These are phyloP conservation scores for Podaxis sp. DNA, from an alignment of 768 basidiomycete species.

Conservation along the genomic window DNA sequence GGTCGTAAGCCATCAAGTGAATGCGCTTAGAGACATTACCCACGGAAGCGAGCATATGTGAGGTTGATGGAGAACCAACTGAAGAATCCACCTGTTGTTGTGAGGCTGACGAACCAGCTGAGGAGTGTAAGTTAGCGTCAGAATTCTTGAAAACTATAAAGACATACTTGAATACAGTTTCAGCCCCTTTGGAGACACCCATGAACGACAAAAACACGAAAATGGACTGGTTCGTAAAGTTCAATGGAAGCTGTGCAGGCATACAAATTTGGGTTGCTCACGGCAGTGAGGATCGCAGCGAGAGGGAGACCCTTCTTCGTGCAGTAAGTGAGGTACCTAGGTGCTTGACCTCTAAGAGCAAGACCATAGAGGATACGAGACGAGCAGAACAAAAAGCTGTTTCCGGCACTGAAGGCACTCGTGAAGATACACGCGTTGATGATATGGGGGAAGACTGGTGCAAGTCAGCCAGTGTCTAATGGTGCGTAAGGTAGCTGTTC, in stretches of 20 bases:
- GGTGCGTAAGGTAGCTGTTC: background rate
- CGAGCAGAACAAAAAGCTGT: slow-evolving; percentile 56
- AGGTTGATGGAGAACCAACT: slow-evolving; percentile 65
- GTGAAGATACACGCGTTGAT: slow-evolving; percentile 73
- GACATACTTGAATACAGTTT: slow-evolving; percentile 52
- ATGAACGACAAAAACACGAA: slow-evolving; percentile 59
- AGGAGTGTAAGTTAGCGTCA: background rate
- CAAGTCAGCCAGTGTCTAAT: background rate
- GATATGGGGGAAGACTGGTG: slow-evolving; percentile 53
- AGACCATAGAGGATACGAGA: slow-evolving; percentile 52
- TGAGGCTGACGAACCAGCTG: slow-evolving; percentile 69
- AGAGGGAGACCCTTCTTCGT: slow-evolving; percentile 47
- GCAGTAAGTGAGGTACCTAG: slow-evolving; percentile 36
- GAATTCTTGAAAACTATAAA: background rate
- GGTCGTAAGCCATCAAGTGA: background rate
- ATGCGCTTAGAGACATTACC: slow-evolving; percentile 19
- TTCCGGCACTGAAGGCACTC: slow-evolving; percentile 68
- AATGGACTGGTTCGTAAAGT: slow-evolving; percentile 21
- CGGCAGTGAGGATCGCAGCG: slow-evolving; percentile 30
- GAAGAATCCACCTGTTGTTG: slow-evolving; percentile 64
- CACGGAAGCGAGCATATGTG: slow-evolving; percentile 70
- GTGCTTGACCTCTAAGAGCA: slow-evolving; percentile 48
- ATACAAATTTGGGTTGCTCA: slow-evolving; percentile 16
- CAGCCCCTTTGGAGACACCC: slow-evolving; percentile 52
- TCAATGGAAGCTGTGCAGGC: background rate